Evolutionary conservation across 192 early-diverging fungal genomes (phyloP), one percentile per base, ranked within the genome.

Genomic region (Linnemannia exigua): DNA sequence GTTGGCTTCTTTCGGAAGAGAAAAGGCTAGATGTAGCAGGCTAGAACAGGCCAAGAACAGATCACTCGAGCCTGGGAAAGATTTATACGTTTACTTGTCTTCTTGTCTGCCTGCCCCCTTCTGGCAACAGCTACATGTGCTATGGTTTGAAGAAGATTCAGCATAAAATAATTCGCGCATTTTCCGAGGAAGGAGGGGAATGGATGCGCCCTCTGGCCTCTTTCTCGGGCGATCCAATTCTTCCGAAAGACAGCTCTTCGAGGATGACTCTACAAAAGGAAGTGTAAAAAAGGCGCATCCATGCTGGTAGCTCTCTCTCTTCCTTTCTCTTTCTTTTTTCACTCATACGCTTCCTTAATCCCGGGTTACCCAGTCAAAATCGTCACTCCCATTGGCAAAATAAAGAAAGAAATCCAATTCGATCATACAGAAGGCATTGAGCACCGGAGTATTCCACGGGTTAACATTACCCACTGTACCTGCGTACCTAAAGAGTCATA

Each of bases 151-250:
- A 44, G 9, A n/a, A n/a, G n/a, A n/a, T n/a, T n/a, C n/a, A n/a
- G n/a, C n/a, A 63, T 63, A 63, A n/a, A n/a, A 52, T 22, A 63
- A 63, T 63, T 63, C 28, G 58, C 58, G 58, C 58, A 63, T 63
- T 63, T 54, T 63, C 28, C 58, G 58, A 63, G 28, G 14, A 54
- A n/a, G 41, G 41, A 44, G 41, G 41, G 41, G 41, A 44, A 44
- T 3, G 52, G 52, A 58, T n/a, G 58, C 28, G 28, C 58, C 58
- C 28, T 63, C 7, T 63, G 9, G 28, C 58, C 28, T 22, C 14
- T 15, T 63, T 25, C 28, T 61, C 58, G 58, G 58, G 58, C 58
- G 58, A 63, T 63, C 58, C 58, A 63, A 63, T 63, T 63, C 58
- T 63, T 63, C 58, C 58, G 58, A 63, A 31, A 14, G 22, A 31